Evolutionary conservation across 192 early-diverging fungal genomes (phyloP), one percentile per base, ranked within the genome.

Genomic region (Entomortierella beljakovae): DNA sequence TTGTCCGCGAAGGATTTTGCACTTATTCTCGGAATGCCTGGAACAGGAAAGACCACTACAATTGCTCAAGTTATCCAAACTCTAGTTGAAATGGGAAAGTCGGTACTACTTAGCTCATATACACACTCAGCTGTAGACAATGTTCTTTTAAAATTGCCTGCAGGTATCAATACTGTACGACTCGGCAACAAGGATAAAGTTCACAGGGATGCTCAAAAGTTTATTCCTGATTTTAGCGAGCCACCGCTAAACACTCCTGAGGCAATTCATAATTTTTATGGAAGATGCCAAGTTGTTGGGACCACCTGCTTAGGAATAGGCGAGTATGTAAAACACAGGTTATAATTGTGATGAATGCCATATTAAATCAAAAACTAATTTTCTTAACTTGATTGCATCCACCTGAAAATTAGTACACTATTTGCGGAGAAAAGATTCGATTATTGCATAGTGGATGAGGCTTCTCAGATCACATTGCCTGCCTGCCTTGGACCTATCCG

Each of bases 381-480:
- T 34, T 22, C 13, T 32, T 64, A 22, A 49, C 11, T 48, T 29
- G 48, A 11, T 62, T 54, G 31, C 33, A 46, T 33, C 28, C 32
- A 9, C 23, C 28, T n/a, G 10, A 0, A 18, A 53, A 9, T 26
- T 57, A 93, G 92, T 61, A 71, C 89, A 9, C 58, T 97, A 7
- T 96, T 97, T 66, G 70, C 85, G 4, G 87, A 86, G 60, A 87
- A 92, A 43, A 68, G 82, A 50, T 99, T 99, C 80, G 97, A 99
- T 80, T 97, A 95, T 76, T 98, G 96, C 70, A 96, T 99, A 55
- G 89, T 99, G 6, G 97, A 99, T 80, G 97, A 99, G 64, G 96
- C 96, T 10, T 95, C 96, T 18, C 97, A 99, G 80, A 89, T 99
- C 28, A 95, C 94, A 20, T 70, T 98, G 33, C 97, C 97, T 0